Conservation (phyloP, 2,329 filamentous ascomycete species). For the Colletotrichum ledebouriae region DNA sequence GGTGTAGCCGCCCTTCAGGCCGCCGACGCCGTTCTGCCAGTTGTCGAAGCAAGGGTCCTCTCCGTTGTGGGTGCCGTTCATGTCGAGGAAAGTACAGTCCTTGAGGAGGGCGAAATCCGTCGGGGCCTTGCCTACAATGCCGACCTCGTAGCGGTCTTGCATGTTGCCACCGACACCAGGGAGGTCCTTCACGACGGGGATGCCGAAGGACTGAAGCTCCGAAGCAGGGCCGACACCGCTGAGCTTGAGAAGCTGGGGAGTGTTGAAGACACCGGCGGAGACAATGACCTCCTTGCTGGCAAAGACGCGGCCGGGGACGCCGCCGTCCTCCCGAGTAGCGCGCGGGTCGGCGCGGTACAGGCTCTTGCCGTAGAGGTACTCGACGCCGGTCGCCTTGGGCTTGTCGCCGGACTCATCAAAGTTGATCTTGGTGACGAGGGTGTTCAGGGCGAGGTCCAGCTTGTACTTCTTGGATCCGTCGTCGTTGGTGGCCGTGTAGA, state of each 20-base stretch:
- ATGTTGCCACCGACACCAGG: conserved; percentile 65
- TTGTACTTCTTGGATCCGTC: conserved; percentile 59
- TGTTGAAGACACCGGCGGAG: conserved; percentile 63
- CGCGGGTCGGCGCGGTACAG: conserved; percentile 59
- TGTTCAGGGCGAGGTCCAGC: conserved; percentile 50
- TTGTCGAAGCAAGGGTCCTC: conserved; percentile 54
- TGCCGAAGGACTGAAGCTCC: conserved; percentile 59
- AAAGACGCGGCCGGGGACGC: conserved; percentile 42
- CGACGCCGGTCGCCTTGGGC: conserved; percentile 56
- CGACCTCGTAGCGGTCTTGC: conserved; percentile 57
- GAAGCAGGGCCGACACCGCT: conserved; percentile 62
- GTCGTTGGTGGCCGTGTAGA: conserved; percentile 46
- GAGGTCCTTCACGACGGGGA: conserved; percentile 59
- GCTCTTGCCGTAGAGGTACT: conserved; percentile 56
- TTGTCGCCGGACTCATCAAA: conserved; percentile 49
- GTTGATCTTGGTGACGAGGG: conserved; percentile 54
- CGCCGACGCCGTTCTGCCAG: conserved; percentile 50
- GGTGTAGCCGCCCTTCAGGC: conserved; percentile 51
- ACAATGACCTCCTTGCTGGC: conserved; percentile 62
- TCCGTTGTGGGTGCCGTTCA: conserved; percentile 37
- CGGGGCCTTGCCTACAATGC: conserved; percentile 42
- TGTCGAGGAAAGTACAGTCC: conserved; percentile 51
- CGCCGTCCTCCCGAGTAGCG: conserved; percentile 43
- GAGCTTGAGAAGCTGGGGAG: conserved; percentile 65
- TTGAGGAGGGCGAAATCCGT: conserved; percentile 48